Evolutionary conservation across 495 filamentous ascomycete species (phyloP).

Genomic region (Sphaerosporella brunnea): DNA sequence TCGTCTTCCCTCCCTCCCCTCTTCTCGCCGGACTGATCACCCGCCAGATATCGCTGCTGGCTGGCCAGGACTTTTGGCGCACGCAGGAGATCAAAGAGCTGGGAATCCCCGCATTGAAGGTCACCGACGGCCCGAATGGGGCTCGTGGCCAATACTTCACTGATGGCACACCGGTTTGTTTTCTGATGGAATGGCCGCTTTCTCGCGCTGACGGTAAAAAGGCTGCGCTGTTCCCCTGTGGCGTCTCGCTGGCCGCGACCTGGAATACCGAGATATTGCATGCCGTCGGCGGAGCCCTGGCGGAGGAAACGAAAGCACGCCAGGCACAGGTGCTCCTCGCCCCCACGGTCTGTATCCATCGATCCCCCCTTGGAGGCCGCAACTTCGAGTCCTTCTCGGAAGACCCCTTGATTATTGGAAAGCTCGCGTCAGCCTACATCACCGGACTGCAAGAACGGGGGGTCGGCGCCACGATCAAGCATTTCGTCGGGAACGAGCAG

Average conservation of each 20-base stretch:
- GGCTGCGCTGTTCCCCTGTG: slow-evolving; percentile 51
- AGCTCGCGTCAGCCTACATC: slow-evolving; percentile 53
- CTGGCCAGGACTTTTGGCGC: slow-evolving; percentile 63
- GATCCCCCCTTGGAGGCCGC: slow-evolving; percentile 62
- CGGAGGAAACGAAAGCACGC: slow-evolving; percentile 50
- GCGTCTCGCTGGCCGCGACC: slow-evolving; percentile 52
- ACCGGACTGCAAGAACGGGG: slow-evolving; percentile 58
- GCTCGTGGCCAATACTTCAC: slow-evolving; percentile 56
- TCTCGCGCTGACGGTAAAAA: neutral
- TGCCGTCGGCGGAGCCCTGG: slow-evolving; percentile 44
- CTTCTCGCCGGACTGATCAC: slow-evolving; percentile 5
- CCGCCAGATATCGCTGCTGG: slow-evolving; percentile 42
- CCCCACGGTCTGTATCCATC: slow-evolving; percentile 66
- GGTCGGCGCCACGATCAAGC: slow-evolving; percentile 65
- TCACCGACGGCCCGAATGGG: slow-evolving; percentile 61
- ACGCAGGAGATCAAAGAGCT: slow-evolving; percentile 49
- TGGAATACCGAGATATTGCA: slow-evolving; percentile 47
- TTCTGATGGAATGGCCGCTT: slow-evolving; percentile 14
- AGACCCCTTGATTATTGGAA: slow-evolving; percentile 62
- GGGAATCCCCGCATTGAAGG: slow-evolving; percentile 49
- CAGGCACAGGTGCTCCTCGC: slow-evolving; percentile 54
- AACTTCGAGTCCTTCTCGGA: slow-evolving; percentile 82
- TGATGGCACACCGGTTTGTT: slow-evolving; percentile 34
- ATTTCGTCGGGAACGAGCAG: slow-evolving; percentile 74
- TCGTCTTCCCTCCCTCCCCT: slow-evolving; percentile 5